A percentile compares a stretch with the other conserved stretches of the same genome.
Evolutionary conservation across 805 yeast species (phyloP).

Genomic region (Saccharomycopsis sp.): DNA sequence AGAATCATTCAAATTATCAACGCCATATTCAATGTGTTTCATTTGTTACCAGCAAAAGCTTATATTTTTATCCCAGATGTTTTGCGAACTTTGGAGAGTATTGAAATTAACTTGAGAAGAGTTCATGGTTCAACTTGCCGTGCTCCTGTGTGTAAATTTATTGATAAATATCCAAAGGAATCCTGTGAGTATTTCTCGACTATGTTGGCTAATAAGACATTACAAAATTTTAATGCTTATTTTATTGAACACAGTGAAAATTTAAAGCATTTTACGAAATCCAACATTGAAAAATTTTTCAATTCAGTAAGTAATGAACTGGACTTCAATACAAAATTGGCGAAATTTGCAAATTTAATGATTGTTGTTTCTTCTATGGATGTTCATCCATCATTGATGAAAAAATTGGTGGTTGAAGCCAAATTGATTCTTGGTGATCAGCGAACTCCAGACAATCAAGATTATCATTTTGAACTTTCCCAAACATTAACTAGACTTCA

Average conservation of each 20-base stretch:
- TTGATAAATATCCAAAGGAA: constrained; percentile 75
- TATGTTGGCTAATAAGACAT: constrained; percentile 54
- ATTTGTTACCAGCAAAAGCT: constrained; percentile 86
- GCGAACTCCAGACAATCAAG: constrained; percentile 43
- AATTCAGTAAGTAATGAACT: constrained; percentile 43
- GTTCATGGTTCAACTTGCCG: constrained; percentile 86
- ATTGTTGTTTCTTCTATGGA: constrained; percentile 53
- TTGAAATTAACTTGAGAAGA: constrained; percentile 80
- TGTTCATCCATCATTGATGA: constrained; percentile 40
- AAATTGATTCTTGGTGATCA: constrained; percentile 37
- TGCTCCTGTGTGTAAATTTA: constrained; percentile 78
- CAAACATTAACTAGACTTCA: constrained; percentile 66
- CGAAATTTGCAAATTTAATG: constrained; percentile 66
- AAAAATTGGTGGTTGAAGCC: constrained; percentile 37
- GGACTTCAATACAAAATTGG: constrained; percentile 46
- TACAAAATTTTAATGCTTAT: constrained; percentile 44
- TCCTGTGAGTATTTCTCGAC: constrained; percentile 62
- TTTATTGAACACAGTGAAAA: constrained; percentile 53
- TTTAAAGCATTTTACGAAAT: constrained; percentile 49
- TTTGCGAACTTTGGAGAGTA: constrained; percentile 61
- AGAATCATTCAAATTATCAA: constrained; percentile 80
- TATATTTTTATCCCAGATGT: constrained; percentile 86
- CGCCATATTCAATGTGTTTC: constrained; percentile 87
- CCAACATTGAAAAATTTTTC: constrained; percentile 43
- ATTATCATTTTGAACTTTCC: constrained; percentile 60